These are phyloP conservation scores for Phytophthora aleatoria DNA, from an alignment of 352 stramenopile species.

Conservation along the genomic window DNA sequence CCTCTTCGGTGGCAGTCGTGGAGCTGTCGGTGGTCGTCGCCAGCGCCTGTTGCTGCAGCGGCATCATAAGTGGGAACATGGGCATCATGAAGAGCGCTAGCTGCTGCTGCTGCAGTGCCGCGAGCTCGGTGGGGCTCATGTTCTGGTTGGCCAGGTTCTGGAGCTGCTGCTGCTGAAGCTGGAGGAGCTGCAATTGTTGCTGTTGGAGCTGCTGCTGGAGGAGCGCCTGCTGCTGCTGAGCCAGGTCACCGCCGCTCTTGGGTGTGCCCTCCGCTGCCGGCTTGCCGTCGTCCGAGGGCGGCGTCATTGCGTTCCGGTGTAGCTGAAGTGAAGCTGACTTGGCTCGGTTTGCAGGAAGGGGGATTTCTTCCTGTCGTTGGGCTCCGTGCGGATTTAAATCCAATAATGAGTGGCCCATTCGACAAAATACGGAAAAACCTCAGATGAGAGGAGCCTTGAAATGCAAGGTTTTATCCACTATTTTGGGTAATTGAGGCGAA, in stretches of 20 bases:
- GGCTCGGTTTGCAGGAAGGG: constrained; percentile 16
- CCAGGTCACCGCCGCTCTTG: constrained; percentile 31
- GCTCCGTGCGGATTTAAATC: constrained; percentile 62
- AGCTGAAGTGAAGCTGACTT: constrained; percentile 9
- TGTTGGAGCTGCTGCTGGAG: constrained; percentile 41
- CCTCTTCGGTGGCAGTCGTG: constrained; percentile 8
- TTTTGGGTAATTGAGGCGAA: constrained; percentile 6
- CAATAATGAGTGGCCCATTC: constrained; percentile 60
- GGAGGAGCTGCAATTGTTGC: constrained; percentile 52
- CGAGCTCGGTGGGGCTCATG: constrained; percentile 61
- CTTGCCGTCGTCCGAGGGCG: constrained; percentile 37
- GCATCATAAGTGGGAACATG: constrained; percentile 81
- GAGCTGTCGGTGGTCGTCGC: not conserved
- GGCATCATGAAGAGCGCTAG: constrained; percentile 81
- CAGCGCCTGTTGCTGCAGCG: constrained; percentile 45
- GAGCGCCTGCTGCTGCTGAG: constrained; percentile 33
- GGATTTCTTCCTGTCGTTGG: constrained; percentile 76
- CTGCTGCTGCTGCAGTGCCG: constrained; percentile 67
- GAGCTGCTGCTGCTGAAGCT: constrained; percentile 69
- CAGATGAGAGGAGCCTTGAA: not conserved
- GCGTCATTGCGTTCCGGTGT: constrained; percentile 31
- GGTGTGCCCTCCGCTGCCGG: constrained; percentile 11
- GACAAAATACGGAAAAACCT: constrained; percentile 48
- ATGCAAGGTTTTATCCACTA: constrained; percentile 11
- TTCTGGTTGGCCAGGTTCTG: constrained; percentile 60